phyloP scores from a whole-genome alignment of 768 basidiomycete species.

The Gloeostereum incarnatum region DNA sequence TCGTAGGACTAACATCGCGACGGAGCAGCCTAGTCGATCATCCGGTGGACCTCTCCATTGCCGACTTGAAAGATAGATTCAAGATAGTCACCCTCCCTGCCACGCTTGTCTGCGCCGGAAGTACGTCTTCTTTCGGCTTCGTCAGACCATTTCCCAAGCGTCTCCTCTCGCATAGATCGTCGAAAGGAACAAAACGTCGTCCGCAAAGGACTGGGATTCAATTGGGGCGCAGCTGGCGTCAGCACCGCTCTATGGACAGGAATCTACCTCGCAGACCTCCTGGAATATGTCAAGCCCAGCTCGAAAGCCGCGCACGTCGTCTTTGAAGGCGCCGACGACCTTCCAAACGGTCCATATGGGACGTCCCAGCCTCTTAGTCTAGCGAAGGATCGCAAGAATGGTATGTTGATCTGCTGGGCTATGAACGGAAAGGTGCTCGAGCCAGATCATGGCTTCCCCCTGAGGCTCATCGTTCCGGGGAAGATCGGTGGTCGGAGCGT shows the following conservation, averaged over 20 bases:
- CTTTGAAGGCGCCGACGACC: conserved; percentile 48
- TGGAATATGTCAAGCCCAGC: conserved; percentile 33
- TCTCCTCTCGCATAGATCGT: conserved; percentile 19
- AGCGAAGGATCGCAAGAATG: conserved; percentile 24
- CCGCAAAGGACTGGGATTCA: conserved; percentile 44
- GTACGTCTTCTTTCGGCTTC: not conserved
- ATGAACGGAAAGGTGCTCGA: conserved; percentile 48
- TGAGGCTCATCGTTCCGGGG: conserved; percentile 55
- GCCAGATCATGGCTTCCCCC: conserved; percentile 58
- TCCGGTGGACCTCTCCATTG: conserved; percentile 22
- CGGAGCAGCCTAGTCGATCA: no score
- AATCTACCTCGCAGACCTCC: conserved; percentile 44
- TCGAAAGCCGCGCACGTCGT: conserved; percentile 37
- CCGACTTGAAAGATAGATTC: conserved; percentile 35
- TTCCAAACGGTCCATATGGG: conserved; percentile 55
- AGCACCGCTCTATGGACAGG: conserved; percentile 54
- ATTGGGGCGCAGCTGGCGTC: conserved; percentile 42
- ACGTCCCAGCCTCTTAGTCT: conserved; percentile 28
- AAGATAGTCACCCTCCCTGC: conserved; percentile 47
- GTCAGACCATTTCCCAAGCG: not conserved
- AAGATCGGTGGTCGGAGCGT: conserved; percentile 55
- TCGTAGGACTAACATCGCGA: no score
- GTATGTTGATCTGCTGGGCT: conserved; percentile 37
- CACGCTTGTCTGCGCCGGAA: conserved; percentile 57
- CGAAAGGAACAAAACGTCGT: conserved; percentile 61